Evolutionary conservation across 2,329 filamentous ascomycete species (phyloP).

Genomic region (Fusarium tanahbumbuense): DNA sequence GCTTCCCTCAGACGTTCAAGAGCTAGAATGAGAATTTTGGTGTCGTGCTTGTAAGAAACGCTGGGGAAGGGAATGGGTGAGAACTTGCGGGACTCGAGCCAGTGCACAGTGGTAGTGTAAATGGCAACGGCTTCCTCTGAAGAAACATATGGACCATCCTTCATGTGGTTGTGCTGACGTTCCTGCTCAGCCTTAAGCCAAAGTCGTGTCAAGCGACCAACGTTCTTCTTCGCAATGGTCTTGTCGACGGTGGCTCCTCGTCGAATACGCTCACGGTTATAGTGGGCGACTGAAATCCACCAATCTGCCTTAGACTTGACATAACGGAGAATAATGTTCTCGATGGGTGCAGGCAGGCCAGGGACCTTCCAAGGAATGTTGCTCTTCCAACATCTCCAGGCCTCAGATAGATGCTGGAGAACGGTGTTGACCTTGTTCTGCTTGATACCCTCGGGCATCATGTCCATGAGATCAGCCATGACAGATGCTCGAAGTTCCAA

Average conservation of each 20-base stretch:
- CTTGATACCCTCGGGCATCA: conserved; percentile 99
- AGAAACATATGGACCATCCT: conserved; percentile 97
- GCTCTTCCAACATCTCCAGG: conserved; percentile 99
- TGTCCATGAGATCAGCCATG: conserved; percentile 99
- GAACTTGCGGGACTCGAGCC: conserved; percentile 98
- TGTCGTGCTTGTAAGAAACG: conserved; percentile 99
- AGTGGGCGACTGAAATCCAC: conserved; percentile 99
- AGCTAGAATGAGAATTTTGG: conserved; percentile 96
- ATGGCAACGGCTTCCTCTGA: conserved; percentile 99
- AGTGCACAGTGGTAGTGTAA: conserved; percentile 98
- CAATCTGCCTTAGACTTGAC: conserved; percentile 99
- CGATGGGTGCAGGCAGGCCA: conserved; percentile 93
- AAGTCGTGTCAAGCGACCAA: conserved; percentile 90
- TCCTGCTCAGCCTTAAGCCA: conserved; percentile 99
- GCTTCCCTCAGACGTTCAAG: conserved; percentile 93
- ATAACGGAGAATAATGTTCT: conserved; percentile 98
- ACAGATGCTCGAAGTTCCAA: conserved; percentile 96
- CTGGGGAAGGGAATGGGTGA: conserved; percentile 98
- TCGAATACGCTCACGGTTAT: conserved; percentile 97
- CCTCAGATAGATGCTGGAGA: conserved; percentile 95
- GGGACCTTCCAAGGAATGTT: conserved; percentile 99
- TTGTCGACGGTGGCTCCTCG: conserved; percentile 98
- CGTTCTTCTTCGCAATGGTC: conserved; percentile 99
- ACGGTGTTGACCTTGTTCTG: conserved; percentile 99
- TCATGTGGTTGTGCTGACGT: conserved; percentile 99